phyloP scores from a whole-genome alignment of 495 filamentous ascomycete species.

The Hyaloscypha finlandica region DNA sequence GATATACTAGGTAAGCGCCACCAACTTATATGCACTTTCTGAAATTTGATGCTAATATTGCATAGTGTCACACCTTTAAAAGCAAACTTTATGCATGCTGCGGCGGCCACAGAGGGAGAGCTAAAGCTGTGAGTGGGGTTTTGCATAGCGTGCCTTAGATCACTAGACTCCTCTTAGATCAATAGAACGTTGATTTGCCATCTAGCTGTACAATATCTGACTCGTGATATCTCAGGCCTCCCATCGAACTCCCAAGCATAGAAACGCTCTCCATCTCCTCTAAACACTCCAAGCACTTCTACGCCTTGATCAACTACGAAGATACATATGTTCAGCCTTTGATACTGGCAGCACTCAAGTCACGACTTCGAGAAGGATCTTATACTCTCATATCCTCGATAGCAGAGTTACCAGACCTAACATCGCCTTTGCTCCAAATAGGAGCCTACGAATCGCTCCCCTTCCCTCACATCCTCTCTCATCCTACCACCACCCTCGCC shows the following conservation, averaged over 20 bases:
- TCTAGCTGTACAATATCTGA: constrained; percentile 27
- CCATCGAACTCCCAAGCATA: constrained; percentile 14
- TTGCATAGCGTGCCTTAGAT: constrained; percentile 32
- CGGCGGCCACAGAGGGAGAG: constrained; percentile 64
- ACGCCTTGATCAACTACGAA: constrained; percentile 80
- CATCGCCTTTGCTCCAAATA: constrained; percentile 71
- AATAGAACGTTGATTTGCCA: constrained; percentile 21
- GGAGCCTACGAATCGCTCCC: constrained; percentile 83
- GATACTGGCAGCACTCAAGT: constrained; percentile 68
- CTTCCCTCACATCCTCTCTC: constrained; percentile 68
- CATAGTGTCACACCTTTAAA: constrained; percentile 83
- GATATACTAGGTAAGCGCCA: constrained; percentile 75
- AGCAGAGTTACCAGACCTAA: constrained; percentile 41
- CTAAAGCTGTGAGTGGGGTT: constrained; percentile 83
- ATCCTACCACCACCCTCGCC: constrained; percentile 60
- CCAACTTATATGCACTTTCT: constrained; percentile 12
- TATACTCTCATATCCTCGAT: constrained; percentile 49
- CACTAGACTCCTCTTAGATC: constrained; percentile 34
- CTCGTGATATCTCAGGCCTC: constrained; percentile 27
- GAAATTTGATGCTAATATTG: constrained; percentile 1
- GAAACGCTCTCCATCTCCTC: constrained; percentile 19
- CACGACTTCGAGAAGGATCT: constrained; percentile 53
- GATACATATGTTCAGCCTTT: constrained; percentile 84
- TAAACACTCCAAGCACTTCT: constrained; percentile 44
- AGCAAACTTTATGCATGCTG: constrained; percentile 89